Evolutionary conservation across 129 eudicot genomes (phyloP).

Genomic region (Calendula officinalis): DNA sequence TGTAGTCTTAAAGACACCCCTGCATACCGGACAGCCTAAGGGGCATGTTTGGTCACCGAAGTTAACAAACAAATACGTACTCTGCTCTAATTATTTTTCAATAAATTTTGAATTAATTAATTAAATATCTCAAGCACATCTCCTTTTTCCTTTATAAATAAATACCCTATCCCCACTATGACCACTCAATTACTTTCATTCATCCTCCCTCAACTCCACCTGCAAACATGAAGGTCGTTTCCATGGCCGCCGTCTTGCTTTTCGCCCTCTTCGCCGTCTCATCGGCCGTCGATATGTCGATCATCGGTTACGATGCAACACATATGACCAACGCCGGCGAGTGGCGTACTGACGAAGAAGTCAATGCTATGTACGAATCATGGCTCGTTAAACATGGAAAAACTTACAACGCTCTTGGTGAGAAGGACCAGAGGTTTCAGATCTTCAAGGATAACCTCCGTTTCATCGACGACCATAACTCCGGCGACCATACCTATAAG

Average conservation of each 20-base stretch:
- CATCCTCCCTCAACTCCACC: conserved; percentile 12
- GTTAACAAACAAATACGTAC: too few relatives aligned
- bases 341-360: conserved; percentile 49
- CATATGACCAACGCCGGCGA: conserved; percentile 34
- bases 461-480: conserved; percentile 67
- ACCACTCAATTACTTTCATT: not conserved
- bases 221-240: conserved; percentile 18
- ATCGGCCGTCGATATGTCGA: conserved; percentile 75
- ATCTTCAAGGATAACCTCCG: conserved; percentile 76
- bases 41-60: too few relatives aligned
- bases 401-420: conserved; percentile 70
- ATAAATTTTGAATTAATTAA: not conserved
- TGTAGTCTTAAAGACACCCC: too few relatives aligned
- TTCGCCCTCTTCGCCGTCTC: conserved; percentile 39
- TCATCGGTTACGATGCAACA: conserved; percentile 50
- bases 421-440: conserved; percentile 68
- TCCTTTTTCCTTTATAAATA: not conserved
- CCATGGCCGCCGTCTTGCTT: conserved; percentile 39
- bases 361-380: conserved; percentile 59
- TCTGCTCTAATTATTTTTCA: too few relatives aligned
- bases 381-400: conserved; percentile 70
- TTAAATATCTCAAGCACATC: not conserved
- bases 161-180: not conserved
- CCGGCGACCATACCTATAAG: conserved; percentile 49
- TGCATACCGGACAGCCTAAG: too few relatives aligned